Evolutionary conservation across 2,329 filamentous ascomycete genomes (phyloP).

Genomic region (Colletotrichum acutatum): DNA sequence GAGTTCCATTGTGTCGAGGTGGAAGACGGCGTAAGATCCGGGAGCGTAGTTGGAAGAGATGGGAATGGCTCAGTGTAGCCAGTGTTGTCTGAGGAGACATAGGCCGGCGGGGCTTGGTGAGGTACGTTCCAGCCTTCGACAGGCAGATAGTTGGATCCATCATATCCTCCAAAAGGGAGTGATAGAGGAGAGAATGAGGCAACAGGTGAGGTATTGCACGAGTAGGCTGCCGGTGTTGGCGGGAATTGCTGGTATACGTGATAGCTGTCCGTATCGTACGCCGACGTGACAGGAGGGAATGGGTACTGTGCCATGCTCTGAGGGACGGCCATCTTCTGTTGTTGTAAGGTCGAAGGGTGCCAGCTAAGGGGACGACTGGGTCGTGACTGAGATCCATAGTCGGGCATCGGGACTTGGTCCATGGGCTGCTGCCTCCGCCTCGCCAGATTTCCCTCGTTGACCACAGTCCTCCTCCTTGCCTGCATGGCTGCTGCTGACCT

Average conservation of each 20-base stretch:
- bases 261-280: constrained; percentile 55
- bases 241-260: constrained; percentile 56
- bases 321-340: constrained; percentile 44
- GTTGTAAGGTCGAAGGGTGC: constrained; percentile 71
- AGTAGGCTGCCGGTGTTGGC: constrained; percentile 65
- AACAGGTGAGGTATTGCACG: constrained; percentile 67
- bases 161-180: constrained; percentile 54
- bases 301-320: constrained; percentile 51
- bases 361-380: constrained; percentile 76
- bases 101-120: constrained; percentile 44
- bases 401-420: constrained; percentile 55
- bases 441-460: constrained; percentile 60
- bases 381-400: constrained; percentile 46
- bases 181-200: constrained; percentile 66
- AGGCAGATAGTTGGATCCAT: constrained; percentile 52
- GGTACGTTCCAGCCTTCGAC: constrained; percentile 50
- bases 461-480: constrained; percentile 66
- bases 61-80: constrained; percentile 46
- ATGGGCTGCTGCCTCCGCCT: constrained; percentile 59
- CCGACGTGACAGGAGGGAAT: constrained; percentile 49
- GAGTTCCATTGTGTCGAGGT: constrained; percentile 52
- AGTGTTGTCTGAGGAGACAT: constrained; percentile 41
- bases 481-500: constrained; percentile 60
- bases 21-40: constrained; percentile 39
- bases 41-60: constrained; percentile 36